Conservation (phyloP, 805 yeast genomes). For the Grigorovia yakushimaensis region DNA sequence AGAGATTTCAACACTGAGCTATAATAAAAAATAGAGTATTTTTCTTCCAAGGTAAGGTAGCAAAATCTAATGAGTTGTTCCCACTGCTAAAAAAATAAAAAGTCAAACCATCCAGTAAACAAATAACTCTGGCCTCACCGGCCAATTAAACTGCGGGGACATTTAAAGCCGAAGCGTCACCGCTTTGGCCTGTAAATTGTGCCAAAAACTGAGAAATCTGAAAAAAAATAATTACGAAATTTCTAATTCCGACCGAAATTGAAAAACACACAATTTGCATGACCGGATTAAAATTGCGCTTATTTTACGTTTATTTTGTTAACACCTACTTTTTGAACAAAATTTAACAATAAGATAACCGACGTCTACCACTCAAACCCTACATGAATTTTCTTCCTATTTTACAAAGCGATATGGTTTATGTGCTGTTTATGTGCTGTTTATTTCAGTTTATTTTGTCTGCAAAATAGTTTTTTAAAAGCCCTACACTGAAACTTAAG, state of each 20-base stretch:
- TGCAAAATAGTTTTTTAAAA: no score
- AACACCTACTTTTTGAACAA: no score
- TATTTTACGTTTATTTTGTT: no score
- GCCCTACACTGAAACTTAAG: no score
- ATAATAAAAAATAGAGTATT: no score
- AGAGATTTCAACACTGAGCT: no score
- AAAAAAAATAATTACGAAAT: no score
- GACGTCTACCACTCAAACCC: not conserved
- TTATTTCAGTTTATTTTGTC: no score
- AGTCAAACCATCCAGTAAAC: not conserved
- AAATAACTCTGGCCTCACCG: not conserved
- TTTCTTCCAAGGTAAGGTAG: no score
- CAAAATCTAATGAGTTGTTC: no score
- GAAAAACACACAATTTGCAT: not conserved
- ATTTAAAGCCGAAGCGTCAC: not conserved
- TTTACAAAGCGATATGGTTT: no score
- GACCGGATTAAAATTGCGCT: not conserved
- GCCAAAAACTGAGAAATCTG: not conserved
- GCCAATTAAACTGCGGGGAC: not conserved
- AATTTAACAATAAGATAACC: not conserved
- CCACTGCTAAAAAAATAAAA: no score
- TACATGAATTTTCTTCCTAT: not conserved
- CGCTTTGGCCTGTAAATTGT: not conserved
- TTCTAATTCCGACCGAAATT: not conserved
- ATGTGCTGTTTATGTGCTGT: not conserved